Percentiles rank a stretch among this genome's conserved stretches.
These are phyloP conservation scores for Scolecobasidium constrictum DNA, from an alignment of 2,329 filamentous ascomycete species.

Conservation along the genomic window DNA sequence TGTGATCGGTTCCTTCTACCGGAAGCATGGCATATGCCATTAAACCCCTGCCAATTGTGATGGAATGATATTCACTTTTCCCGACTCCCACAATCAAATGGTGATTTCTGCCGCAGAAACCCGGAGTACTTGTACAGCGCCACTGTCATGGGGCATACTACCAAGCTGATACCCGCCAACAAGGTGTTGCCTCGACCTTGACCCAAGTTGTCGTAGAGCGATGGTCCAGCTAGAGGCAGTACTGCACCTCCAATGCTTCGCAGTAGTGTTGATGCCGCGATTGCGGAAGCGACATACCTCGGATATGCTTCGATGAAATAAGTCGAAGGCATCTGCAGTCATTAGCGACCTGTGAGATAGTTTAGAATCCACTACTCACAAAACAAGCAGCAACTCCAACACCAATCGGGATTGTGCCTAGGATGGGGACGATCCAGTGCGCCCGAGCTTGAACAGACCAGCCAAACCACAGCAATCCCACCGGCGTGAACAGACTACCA, in stretches of 20 bases:
- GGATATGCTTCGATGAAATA: conserved; percentile 32
- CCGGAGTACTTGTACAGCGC: conserved; percentile 7
- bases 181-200: conserved; percentile 29
- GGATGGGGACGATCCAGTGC: conserved; percentile 25
- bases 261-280: conserved; percentile 29
- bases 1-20: too few species aligned
- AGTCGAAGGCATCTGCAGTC: conserved; percentile 40
- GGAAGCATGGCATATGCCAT: too few species aligned
- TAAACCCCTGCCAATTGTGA: too few species aligned
- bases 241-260: conserved; percentile 26
- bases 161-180: conserved; percentile 23
- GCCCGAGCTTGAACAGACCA: conserved; percentile 12
- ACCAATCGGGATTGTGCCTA: conserved; percentile 23
- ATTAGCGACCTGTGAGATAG: not conserved
- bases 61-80: too few species aligned
- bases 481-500: conserved; percentile 16
- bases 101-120: too few species aligned
- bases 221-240: conserved; percentile 26
- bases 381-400: conserved; percentile 24
- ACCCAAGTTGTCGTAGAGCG: conserved; percentile 27
- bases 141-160: conserved; percentile 10
- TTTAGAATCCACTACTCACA: conserved; percentile 10
- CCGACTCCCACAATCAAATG: too few species aligned
- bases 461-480: conserved; percentile 27
- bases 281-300: conserved; percentile 28